Base-by-base conservation (phyloP, 2,329 filamentous ascomycete genomes). In the Xylaria sp. region DNA sequence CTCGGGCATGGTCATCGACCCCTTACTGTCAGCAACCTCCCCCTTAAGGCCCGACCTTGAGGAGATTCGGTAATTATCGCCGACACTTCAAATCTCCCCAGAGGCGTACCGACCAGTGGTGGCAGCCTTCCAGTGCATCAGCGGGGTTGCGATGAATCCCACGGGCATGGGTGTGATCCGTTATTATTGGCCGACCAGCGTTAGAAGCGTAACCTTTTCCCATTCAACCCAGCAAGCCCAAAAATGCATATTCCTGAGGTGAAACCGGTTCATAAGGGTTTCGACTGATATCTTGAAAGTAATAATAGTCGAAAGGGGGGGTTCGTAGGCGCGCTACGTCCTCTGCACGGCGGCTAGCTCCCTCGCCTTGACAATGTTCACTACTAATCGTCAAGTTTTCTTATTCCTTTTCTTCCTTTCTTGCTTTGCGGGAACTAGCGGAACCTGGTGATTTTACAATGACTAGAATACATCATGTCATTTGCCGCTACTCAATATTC, bases 121-220 rank as follows among this genome's bases (percentile, higher is more conserved):
- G 54, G 40, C 47, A 18, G 12, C 18, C 35, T 68, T n/a, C 27
- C 21, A 9, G 37, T 50, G 57, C 50, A 51, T 44, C n/a, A 48
- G 61, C 37, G 27, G 61, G 57, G 66, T 65, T 65, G 37, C 66
- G 42, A 55, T 44, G 61, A 57, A 68, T 68, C 61, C 66, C 65
- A 3, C 1, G 48, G 40, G 35, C 47, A 35, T 60, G 50, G 62
- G 62, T 50, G 27, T 27, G n/a, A 16, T 40, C 29, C 6, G 6
- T 5, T 35, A 12, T 35, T 2, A 65, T 68, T 68, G 65, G 65
- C 29, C 57, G 18, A 21, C 44, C 13, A 12, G 10, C 12, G 27
- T 40, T 25, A 40, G 32, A 42, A 51, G 35, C 51, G 61, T 21
- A 60, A 60, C 61, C 55, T 50, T 55, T 5, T 12, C n/a, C n/a